Evolutionary conservation across 257 asterid genomes (phyloP), one percentile per base, ranked within the genome.

Genomic region (Gynochthodes officinalis): DNA sequence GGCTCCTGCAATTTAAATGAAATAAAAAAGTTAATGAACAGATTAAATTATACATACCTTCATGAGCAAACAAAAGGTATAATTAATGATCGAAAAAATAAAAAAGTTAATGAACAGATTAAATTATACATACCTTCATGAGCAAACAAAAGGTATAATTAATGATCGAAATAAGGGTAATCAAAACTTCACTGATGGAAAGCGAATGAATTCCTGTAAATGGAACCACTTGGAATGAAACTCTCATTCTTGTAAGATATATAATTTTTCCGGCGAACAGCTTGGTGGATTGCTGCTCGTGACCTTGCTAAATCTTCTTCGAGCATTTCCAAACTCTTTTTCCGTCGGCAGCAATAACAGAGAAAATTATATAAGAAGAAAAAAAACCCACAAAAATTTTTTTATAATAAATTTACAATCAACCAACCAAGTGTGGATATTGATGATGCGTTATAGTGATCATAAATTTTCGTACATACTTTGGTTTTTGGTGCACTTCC

Each of bases 251-350:
- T 55, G 44, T 64, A 35, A 33, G 48, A 54, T 5, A 57, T 25
- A 33, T 64, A 71, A 0, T 33, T 71, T 43, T 15, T 64, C 63
- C 48, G 7, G 19, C 55, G 73, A 71, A 77, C 46, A 52, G 77
- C 80, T 57, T 43, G 5, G 46, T 44, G 16, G 52, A 71, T 77
- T 10, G 73, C 69, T 64, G 76, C 73, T 33, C 80, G 43, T 15
- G 80, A 60, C 57, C 76, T 64, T 12, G 77, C 72, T 64, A 77
- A 77, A 43, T 71, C 80, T 71, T 55, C 77, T 71, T 77, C 80
- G 21, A 77, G 46, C 19, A 11, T 37, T 37, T 71, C 35, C 48
- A 71, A 25, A 57, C 73, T 46, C 10, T 21, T 62, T 43, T 40
- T 55, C 75, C 71, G 67, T 44, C 64, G 13, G 42, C 52, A 64